Conservation (phyloP, 2,329 filamentous ascomycete genomes). For the Helotiales sp. region DNA sequence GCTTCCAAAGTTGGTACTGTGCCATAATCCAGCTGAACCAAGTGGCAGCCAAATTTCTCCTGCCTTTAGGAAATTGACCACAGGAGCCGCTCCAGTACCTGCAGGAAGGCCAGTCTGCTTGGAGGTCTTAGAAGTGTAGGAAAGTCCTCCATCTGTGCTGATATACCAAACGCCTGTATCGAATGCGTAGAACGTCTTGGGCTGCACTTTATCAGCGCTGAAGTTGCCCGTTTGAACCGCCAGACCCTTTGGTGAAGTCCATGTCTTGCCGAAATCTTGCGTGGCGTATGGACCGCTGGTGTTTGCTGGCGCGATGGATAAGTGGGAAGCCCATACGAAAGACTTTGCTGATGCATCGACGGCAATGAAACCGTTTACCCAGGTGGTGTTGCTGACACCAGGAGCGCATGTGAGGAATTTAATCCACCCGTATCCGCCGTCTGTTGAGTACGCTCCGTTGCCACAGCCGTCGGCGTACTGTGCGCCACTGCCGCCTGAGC, state of each 20-base stretch:
- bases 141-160: conserved; percentile 22
- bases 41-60: conserved; percentile 28
- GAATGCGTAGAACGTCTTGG: conserved; percentile 25
- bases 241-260: conserved; percentile 21
- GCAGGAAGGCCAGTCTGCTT: conserved; percentile 20
- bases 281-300: conserved; percentile 20
- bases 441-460: conserved; percentile 23
- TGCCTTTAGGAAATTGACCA: conserved; percentile 21
- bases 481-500: conserved; percentile 19
- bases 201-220: conserved; percentile 23
- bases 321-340: conserved; percentile 20
- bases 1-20: conserved; percentile 21
- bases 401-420: conserved; percentile 18
- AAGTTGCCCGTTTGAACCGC: conserved; percentile 20
- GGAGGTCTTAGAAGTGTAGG: conserved; percentile 21
- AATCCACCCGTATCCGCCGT: conserved; percentile 22
- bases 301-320: conserved; percentile 15
- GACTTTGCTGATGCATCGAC: conserved; percentile 26
- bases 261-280: conserved; percentile 22
- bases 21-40: conserved; percentile 19
- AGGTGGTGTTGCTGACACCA: conserved; percentile 19
- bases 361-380: conserved; percentile 19
- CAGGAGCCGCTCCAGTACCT: conserved; percentile 18
- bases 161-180: conserved; percentile 24
- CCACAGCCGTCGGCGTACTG: conserved; percentile 21